Evolutionary conservation across 805 yeast genomes (phyloP), one percentile per base, ranked within the genome.

Genomic region (Spathaspora girioi): DNA sequence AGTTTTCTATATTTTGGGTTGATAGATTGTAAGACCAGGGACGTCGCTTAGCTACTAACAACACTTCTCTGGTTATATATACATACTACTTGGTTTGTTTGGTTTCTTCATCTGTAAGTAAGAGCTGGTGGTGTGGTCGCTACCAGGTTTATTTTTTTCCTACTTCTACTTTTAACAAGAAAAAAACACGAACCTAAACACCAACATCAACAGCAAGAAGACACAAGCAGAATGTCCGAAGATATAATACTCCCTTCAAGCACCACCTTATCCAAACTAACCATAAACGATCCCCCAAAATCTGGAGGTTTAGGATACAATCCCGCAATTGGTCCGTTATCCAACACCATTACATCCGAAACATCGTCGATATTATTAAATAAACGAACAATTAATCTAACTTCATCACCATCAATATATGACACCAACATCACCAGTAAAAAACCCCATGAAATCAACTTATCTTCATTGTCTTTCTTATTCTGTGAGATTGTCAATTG

Each of bases 401-500:
- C 71, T 11, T 65, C 77, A 27, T 59, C 64, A 20, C 67, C 66
- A 20, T 70, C 80, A 5, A 82, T 87, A 26, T 89, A 86, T 59
- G 96, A 89, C 61, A 79, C 82, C 57, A 87, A 84, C 54, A 56
- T 73, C 56, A 70, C 84, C 43, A 82, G 80, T 53, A 79, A 92
- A 57, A 79, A 85, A 51, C 75, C 81, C 15, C 80, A 81, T 29
- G 93, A 87, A 51, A 84, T 89, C 35, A 83, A 84, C 54, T 63
- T 86, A 15, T 77, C 89, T 12, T 75, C 91, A 1, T 69, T 90
- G 47, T 81, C 90, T 27, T 86, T 83, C 57, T 68, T 89, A 18
- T 88, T 87, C 58, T 72, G 84, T 63, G 92, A 87, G 56, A 78
- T 86, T 41, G 84, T 89, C 10, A 82, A 82, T 54, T 81, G 86